These are phyloP conservation scores for Picea sitchensis DNA, from an alignment of 75 land plant genomes.

Conservation along the genomic window DNA sequence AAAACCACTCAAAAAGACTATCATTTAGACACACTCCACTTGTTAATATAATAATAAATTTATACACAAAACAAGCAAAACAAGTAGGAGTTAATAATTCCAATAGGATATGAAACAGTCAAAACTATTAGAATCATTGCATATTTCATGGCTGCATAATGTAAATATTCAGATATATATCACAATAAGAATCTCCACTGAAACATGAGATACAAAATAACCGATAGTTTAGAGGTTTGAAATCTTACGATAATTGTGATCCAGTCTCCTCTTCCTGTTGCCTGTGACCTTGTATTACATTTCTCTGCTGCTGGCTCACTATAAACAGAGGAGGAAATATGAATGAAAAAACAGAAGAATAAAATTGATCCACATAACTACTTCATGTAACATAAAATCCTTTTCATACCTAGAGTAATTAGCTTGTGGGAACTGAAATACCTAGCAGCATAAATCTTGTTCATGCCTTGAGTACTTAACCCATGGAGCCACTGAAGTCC, in stretches of 20 bases:
- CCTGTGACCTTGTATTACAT: constrained; percentile 61
- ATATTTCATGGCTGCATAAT: background rate
- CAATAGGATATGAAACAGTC: background rate
- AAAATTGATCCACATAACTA: background rate
- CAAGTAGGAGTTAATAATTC: background rate
- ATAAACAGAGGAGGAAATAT: constrained; percentile 9
- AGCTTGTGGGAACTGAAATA: background rate
- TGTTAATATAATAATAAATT: too few species aligned
- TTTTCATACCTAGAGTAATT: background rate
- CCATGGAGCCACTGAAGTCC: too few species aligned
- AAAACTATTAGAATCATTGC: background rate
- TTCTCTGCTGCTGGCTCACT: constrained; percentile 76
- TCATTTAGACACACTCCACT: too few species aligned
- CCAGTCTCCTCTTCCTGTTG: constrained; percentile 70
- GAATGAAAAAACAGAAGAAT: background rate
- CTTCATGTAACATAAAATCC: background rate
- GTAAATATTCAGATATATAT: background rate
- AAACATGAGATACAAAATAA: background rate
- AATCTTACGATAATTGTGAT: constrained; percentile 69
- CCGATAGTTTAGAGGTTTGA: background rate
- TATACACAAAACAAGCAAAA: background rate
- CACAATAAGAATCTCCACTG: background rate
- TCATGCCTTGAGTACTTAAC: too few species aligned
- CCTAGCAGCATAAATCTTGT: too few species aligned
- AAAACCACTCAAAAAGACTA: too few species aligned